phyloP scores from a whole-genome alignment of 2,329 filamentous ascomycete species.

The Lizonia empirigonia region DNA sequence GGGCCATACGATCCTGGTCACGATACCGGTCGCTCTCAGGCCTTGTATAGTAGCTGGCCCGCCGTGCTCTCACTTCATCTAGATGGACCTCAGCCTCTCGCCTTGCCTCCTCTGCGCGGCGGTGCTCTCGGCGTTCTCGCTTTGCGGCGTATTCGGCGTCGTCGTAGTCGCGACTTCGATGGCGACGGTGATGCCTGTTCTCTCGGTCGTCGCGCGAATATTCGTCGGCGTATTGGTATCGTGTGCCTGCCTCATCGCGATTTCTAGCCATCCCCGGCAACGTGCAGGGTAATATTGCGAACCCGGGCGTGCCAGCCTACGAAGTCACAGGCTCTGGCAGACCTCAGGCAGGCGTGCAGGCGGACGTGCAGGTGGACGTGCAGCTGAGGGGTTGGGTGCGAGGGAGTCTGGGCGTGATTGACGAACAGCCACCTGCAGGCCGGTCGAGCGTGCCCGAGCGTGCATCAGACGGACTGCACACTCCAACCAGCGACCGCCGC shows the following conservation, averaged over 20 bases:
- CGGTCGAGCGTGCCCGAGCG: constrained; percentile 17
- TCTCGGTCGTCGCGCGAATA: constrained; percentile 36
- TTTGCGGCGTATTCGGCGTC: constrained; percentile 35
- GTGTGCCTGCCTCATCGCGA: constrained; percentile 39
- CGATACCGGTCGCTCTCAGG: constrained; percentile 39
- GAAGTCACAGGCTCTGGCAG: constrained; percentile 38
- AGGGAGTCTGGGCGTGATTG: constrained; percentile 35
- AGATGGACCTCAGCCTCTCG: constrained; percentile 45
- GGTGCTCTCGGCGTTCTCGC: constrained; percentile 41
- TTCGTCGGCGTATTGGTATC: constrained; percentile 39
- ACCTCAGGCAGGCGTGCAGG: constrained; percentile 44
- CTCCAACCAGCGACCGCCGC: constrained; percentile 21
- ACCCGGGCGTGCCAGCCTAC: constrained; percentile 38
- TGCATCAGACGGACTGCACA: constrained; percentile 17
- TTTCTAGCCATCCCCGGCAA: constrained; percentile 44
- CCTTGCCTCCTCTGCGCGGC: constrained; percentile 35
- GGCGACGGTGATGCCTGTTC: constrained; percentile 38
- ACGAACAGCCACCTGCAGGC: constrained; percentile 29
- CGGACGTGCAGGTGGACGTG: constrained; percentile 25
- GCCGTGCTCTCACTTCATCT: constrained; percentile 47
- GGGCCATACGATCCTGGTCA: constrained; percentile 42
- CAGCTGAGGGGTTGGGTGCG: constrained; percentile 25
- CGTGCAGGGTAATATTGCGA: constrained; percentile 33
- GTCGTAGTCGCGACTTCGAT: constrained; percentile 32
- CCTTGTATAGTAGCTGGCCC: constrained; percentile 48